phyloP scores from a whole-genome alignment of 495 filamentous ascomycete species.

The Platismatia glauca region DNA sequence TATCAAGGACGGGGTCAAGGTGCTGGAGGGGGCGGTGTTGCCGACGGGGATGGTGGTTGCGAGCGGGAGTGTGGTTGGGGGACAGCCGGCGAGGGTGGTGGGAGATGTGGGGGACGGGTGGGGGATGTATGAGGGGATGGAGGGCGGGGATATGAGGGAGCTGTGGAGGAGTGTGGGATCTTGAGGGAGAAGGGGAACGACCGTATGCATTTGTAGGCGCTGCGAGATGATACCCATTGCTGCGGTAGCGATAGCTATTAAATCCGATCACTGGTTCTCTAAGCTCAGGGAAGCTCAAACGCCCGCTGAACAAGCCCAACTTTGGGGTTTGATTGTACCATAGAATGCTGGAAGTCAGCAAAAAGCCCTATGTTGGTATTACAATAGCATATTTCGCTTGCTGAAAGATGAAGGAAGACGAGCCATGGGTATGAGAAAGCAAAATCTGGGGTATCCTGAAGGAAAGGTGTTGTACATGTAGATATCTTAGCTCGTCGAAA shows the following conservation, averaged over 20 bases:
- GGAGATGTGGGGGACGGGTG: conserved; percentile 18
- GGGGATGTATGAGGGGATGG: conserved; percentile 24
- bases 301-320: not conserved
- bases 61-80: conserved; percentile 69
- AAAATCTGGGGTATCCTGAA: conserved; percentile 15
- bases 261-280: not conserved
- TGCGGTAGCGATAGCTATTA: not conserved
- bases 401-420: not conserved
- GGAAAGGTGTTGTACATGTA: conserved; percentile 7
- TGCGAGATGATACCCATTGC: conserved; percentile 7
- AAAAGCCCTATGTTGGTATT: conserved; percentile 14
- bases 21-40: conserved; percentile 74
- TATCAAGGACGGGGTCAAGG: conserved; percentile 79
- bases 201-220: not conserved
- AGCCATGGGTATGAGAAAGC: not conserved
- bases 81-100: conserved; percentile 37
- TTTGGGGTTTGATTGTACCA: not conserved
- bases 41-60: conserved; percentile 86
- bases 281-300: not conserved
- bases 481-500: not conserved
- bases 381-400: conserved; percentile 2
- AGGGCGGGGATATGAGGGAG: conserved; percentile 18
- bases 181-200: not conserved
- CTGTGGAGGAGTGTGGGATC: conserved; percentile 11
- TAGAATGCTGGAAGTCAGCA: not conserved